A percentile compares a stretch with the other conserved stretches of the same genome.
phyloP scores from a whole-genome alignment of 2,329 filamentous ascomycete genomes.

The Calonectria ilicicola region DNA sequence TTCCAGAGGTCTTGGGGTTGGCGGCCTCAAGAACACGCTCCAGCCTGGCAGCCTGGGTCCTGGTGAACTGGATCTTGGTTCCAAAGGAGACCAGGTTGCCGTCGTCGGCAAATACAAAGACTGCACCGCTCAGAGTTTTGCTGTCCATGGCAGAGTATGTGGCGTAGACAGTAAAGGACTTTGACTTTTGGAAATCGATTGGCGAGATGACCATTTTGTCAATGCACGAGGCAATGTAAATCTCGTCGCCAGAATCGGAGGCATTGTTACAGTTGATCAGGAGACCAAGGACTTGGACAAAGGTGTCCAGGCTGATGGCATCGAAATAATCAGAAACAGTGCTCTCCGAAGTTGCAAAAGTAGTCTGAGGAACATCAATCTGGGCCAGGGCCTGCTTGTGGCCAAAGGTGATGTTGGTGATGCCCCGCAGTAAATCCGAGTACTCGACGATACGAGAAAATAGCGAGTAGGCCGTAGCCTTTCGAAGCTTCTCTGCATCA shows the following conservation, averaged over 20 bases:
- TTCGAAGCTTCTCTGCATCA: slow-evolving; percentile 26
- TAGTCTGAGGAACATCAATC: slow-evolving; percentile 27
- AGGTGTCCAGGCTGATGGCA: slow-evolving; percentile 35
- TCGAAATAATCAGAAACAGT: slow-evolving; percentile 29
- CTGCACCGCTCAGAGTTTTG: slow-evolving; percentile 26
- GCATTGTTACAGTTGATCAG: slow-evolving; percentile 33
- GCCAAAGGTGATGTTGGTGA: slow-evolving; percentile 28
- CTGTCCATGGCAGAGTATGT: slow-evolving; percentile 25
- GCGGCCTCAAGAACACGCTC: slow-evolving; percentile 30
- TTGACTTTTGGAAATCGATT: slow-evolving; percentile 20
- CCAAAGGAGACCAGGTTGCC: slow-evolving; percentile 27
- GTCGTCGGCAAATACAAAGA: slow-evolving; percentile 29
- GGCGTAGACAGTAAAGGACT: slow-evolving; percentile 32
- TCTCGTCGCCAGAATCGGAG: slow-evolving; percentile 25
- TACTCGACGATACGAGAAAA: slow-evolving; percentile 36
- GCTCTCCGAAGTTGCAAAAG: slow-evolving; percentile 20
- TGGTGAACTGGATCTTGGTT: slow-evolving; percentile 31
- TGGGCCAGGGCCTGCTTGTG: slow-evolving; percentile 27
- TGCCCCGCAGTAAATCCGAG: slow-evolving; percentile 26
- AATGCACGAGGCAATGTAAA: slow-evolving; percentile 29
- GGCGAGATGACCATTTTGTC: slow-evolving; percentile 30
- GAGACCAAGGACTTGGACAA: slow-evolving; percentile 37
- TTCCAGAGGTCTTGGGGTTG: neutral
- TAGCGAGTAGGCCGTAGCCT: slow-evolving; percentile 27
- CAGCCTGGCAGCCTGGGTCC: slow-evolving; percentile 24